phyloP scores from a whole-genome alignment of 2,329 filamentous ascomycete species.

The Colletotrichum lentis region DNA sequence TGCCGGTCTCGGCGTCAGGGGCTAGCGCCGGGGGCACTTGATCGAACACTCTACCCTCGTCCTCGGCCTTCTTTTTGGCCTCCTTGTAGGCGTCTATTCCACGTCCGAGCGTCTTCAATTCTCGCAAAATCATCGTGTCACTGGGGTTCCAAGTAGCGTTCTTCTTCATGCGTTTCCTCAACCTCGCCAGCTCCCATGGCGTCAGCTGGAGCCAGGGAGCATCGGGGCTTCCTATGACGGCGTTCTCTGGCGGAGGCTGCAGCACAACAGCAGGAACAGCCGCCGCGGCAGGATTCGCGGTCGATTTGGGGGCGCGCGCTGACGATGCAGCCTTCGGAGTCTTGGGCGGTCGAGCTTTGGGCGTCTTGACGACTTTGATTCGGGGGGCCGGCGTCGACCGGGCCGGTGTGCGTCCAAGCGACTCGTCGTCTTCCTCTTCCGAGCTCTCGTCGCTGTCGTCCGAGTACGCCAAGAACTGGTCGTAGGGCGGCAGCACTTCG shows the following conservation, averaged over 20 bases:
- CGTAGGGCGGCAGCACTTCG: conserved; percentile 71
- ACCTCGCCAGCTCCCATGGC: conserved; percentile 69
- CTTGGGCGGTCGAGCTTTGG: conserved; percentile 46
- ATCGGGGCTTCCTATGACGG: conserved; percentile 65
- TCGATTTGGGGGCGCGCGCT: conserved; percentile 41
- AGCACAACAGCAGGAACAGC: conserved; percentile 51
- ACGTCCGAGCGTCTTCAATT: conserved; percentile 75
- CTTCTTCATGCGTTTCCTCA: conserved; percentile 90
- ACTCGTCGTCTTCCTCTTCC: conserved; percentile 52
- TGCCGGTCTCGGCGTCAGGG: conserved; percentile 60
- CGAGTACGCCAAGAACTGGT: conserved; percentile 67
- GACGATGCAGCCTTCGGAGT: conserved; percentile 49
- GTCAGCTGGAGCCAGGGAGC: conserved; percentile 73
- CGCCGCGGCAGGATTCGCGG: conserved; percentile 45
- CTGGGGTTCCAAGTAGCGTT: conserved; percentile 86
- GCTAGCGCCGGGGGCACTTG: conserved; percentile 52
- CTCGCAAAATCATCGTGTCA: conserved; percentile 84
- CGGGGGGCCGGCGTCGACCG: conserved; percentile 51
- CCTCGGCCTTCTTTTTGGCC: conserved; percentile 71
- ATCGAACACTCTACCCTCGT: conserved; percentile 69
- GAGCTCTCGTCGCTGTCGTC: conserved; percentile 63
- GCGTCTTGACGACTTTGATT: conserved; percentile 59
- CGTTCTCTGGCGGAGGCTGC: conserved; percentile 67
- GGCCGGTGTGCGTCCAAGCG: conserved; percentile 45
- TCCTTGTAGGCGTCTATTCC: conserved; percentile 68